Evolutionary conservation across 176 grass and related monocot species (phyloP).

Genomic region (Miscanthus lutarioriparius): DNA sequence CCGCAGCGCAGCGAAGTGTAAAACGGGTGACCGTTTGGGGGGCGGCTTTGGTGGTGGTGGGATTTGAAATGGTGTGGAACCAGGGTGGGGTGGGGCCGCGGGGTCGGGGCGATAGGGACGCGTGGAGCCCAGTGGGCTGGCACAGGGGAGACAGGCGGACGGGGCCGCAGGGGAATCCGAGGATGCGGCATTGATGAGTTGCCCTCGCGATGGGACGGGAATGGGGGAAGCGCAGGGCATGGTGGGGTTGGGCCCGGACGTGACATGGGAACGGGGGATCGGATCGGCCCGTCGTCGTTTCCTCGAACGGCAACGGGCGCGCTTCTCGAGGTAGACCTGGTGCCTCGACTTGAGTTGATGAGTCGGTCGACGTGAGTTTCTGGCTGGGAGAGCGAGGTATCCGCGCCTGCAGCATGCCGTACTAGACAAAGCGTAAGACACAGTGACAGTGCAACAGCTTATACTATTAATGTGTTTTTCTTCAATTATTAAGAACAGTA

Average conservation of each 20-base stretch:
- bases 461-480: too few relatives aligned
- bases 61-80: slow-evolving; percentile 46
- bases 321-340: slow-evolving; percentile 14
- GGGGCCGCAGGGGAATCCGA: slow-evolving; percentile 63
- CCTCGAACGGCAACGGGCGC: slow-evolving; percentile 27
- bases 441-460: too few relatives aligned
- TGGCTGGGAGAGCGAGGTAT: not conserved
- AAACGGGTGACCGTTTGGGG: slow-evolving; percentile 55
- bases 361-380: too few relatives aligned
- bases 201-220: not conserved
- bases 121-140: slow-evolving; percentile 53
- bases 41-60: slow-evolving; percentile 24
- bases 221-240: not conserved
- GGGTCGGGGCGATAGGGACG: slow-evolving; percentile 13
- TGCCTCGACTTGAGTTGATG: not conserved
- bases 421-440: not conserved
- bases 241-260: not conserved
- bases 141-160: slow-evolving; percentile 38
- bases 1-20: not conserved
- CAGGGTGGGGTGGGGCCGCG: not conserved
- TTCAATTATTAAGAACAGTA: too few relatives aligned
- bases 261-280: slow-evolving; percentile 5
- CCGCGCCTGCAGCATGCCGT: not conserved
- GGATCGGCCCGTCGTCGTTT: slow-evolving; percentile 35
- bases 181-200: slow-evolving; percentile 35